Evolutionary conservation across 2,329 filamentous ascomycete genomes (phyloP).

Genomic region (Pezicula neosporulosa): DNA sequence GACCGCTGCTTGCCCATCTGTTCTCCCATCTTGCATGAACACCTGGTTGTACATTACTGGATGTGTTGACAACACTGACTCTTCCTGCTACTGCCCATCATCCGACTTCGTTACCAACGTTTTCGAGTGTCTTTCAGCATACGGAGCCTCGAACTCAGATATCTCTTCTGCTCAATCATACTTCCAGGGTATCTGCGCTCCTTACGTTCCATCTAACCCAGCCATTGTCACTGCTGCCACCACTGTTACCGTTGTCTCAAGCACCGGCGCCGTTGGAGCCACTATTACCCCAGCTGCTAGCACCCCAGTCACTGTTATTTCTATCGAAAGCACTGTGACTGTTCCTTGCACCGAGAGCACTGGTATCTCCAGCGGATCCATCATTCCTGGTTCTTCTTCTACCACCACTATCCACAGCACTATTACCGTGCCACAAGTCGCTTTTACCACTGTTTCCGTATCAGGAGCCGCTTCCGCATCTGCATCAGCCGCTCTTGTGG

Average conservation of each 20-base stretch:
- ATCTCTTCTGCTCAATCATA: constrained; percentile 72
- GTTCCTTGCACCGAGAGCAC: constrained; percentile 43
- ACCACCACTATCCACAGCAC: constrained; percentile 42
- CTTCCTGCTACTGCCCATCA: constrained; percentile 82
- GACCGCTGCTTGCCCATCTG: constrained; percentile 48
- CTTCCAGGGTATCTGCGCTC: constrained; percentile 88
- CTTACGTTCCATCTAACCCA: constrained; percentile 73
- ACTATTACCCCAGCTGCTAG: constrained; percentile 43
- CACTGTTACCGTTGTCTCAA: constrained; percentile 44
- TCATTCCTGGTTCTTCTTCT: constrained; percentile 48
- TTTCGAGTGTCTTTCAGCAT: constrained; percentile 76
- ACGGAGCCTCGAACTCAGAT: constrained; percentile 64
- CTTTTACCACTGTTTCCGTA: constrained; percentile 32
- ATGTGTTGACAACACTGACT: constrained; percentile 83
- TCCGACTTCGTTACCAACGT: constrained; percentile 72
- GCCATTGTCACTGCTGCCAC: constrained; percentile 76
- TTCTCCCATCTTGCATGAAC: constrained; percentile 87
- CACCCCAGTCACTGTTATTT: constrained; percentile 24
- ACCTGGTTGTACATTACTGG: constrained; percentile 75
- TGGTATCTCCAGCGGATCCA: constrained; percentile 34
- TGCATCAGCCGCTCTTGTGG: constrained; percentile 10
- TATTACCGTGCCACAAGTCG: constrained; percentile 49
- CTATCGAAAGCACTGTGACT: constrained; percentile 46
- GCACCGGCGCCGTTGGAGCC: constrained; percentile 47
- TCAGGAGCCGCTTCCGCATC: constrained; percentile 16